Evolutionary conservation across 2,329 filamentous ascomycete species (phyloP).

Genomic region (Leptographium lundbergii): DNA sequence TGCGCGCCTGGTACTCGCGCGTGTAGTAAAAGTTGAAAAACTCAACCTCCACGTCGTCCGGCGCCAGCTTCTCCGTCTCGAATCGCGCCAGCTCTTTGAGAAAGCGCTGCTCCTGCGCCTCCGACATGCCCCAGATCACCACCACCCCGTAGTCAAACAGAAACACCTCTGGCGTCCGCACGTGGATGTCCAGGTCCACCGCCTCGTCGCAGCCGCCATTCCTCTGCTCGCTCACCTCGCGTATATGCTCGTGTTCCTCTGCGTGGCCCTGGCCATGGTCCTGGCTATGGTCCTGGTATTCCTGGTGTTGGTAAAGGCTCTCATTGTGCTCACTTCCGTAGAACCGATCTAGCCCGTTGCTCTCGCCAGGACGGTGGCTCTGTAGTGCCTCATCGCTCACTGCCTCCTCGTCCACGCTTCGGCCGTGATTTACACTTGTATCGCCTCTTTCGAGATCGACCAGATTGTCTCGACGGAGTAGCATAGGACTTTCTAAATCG

Average conservation of each 20-base stretch:
- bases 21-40: conserved; percentile 99
- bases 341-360: neutral
- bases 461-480: conserved; percentile 37
- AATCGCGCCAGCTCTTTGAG: conserved; percentile 91
- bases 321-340: neutral
- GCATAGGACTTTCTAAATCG: conserved; percentile 43
- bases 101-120: conserved; percentile 80
- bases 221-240: neutral
- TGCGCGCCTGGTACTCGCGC: conserved; percentile 89
- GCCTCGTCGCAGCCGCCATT: conserved; percentile 6
- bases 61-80: conserved; percentile 75
- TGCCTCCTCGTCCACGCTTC: conserved; percentile 18
- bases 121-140: conserved; percentile 95
- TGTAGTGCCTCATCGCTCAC: conserved; percentile 24
- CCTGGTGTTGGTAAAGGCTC: neutral
- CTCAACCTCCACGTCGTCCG: conserved; percentile 86
- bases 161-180: conserved; percentile 90
- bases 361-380: too few relatives aligned
- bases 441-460: conserved; percentile 41
- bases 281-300: neutral
- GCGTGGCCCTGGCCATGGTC: neutral
- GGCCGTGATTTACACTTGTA: conserved; percentile 8
- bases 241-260: neutral
- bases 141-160: conserved; percentile 96
- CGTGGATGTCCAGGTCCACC: conserved; percentile 70